Conservation (phyloP, 768 basidiomycete species). For the Amanita rubescens region DNA sequence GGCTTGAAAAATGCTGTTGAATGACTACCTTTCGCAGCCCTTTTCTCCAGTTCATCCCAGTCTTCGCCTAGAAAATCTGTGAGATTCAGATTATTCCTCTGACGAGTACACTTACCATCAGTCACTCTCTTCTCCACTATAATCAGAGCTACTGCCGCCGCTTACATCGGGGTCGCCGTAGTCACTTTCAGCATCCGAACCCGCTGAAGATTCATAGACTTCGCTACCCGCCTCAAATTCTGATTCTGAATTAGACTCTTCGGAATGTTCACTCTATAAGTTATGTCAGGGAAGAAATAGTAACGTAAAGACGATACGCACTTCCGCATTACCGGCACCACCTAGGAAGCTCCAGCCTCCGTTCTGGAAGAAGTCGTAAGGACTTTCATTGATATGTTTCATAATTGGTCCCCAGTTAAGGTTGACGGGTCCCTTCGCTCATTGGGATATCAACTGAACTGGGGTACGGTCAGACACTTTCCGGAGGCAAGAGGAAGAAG, state of each 20-base stretch:
- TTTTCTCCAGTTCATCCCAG: slow-evolving; percentile 93
- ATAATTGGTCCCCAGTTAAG: slow-evolving; percentile 98
- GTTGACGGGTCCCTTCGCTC: slow-evolving; percentile 93
- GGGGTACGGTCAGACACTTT: neutral
- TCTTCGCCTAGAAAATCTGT: slow-evolving; percentile 56
- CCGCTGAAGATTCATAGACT: slow-evolving; percentile 43
- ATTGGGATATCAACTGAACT: slow-evolving; percentile 97
- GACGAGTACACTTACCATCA: slow-evolving; percentile 28
- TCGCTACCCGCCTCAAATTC: slow-evolving; percentile 54
- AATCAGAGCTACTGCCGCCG: slow-evolving; percentile 66
- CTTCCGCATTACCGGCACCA: slow-evolving; percentile 62
- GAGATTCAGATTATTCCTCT: slow-evolving; percentile 3
- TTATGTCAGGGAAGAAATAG: neutral
- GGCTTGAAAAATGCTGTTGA: slow-evolving; percentile 10
- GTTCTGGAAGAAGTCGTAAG: slow-evolving; percentile 89
- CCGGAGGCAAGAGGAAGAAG: slow-evolving; percentile 8
- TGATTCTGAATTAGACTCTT: slow-evolving; percentile 42
- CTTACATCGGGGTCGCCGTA: slow-evolving; percentile 61
- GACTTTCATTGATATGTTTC: slow-evolving; percentile 97
- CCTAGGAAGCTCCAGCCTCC: slow-evolving; percentile 96
- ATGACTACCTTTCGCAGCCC: slow-evolving; percentile 73
- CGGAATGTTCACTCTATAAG: slow-evolving; percentile 32
- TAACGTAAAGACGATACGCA: slow-evolving; percentile 25
- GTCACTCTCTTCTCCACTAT: slow-evolving; percentile 36
- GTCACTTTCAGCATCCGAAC: slow-evolving; percentile 56